Evolutionary conservation across 169 alveolate genomes (phyloP), one percentile per base, ranked within the genome.

Genomic region (Plasmodium fragile): DNA sequence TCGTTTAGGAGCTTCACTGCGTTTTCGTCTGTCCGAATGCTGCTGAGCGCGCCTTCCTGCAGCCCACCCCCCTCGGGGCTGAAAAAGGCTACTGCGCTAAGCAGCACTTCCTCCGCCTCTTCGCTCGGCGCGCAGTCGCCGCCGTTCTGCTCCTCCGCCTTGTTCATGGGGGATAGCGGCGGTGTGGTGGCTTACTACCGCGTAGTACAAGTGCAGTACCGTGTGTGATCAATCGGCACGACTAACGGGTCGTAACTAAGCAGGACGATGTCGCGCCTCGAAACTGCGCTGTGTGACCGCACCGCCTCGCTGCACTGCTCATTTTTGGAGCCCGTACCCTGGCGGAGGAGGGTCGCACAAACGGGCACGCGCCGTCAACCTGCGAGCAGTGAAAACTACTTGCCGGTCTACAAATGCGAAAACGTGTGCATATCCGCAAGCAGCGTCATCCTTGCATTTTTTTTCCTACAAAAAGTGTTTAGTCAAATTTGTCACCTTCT

Each of bases 11-110:
- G 49, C 22, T 77, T 78, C 80, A 87, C 59, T 52, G 65, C 52
- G 28, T 55, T 34, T 41, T 87, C 93, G n/a, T 87, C 93, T 16
- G 36, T 45, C 70, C 52, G 79, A 5, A 87, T 79, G 55, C 39
- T 75, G 71, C 72, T 87, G 32, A 87, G 45, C 13, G 36, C 52
- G 6, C 81, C 93, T 30, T 87, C 93, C 73, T 49, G 79, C 16
- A 65, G 81, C 34, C 81, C 52, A 10, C 93, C 90, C 32, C 52
- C 79, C 32, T 65, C 79, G 34, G 81, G 79, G 53, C 70, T 75
- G 71, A 87, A 87, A 30, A 41, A 87, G 18, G 72, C 93, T 16
- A 78, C 34, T 4, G 90, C 89, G 45, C 53, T 55, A 5, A 5
- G 5, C 69, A 87, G 2, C 59, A 87, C 34, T 36, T 87, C 93